Conservation (phyloP, 805 yeast genomes). For the Wickerhamomyces bovis region DNA sequence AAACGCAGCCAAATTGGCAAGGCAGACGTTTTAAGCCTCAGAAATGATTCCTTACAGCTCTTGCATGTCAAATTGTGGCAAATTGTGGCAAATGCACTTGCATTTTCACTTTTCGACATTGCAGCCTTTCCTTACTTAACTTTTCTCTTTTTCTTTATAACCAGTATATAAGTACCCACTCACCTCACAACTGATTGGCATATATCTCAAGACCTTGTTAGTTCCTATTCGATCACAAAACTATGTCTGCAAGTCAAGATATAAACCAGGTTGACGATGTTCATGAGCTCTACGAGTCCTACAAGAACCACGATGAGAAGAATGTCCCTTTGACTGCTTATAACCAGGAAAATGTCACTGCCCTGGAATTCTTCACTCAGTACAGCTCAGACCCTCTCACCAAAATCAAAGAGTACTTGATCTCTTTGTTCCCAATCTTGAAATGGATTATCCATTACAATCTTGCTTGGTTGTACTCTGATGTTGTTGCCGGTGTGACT, state of each 20-base stretch:
- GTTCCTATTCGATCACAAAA: too few relatives aligned
- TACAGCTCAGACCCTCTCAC: conserved; percentile 8
- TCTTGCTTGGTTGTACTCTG: conserved; percentile 70
- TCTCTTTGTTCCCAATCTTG: conserved; percentile 70
- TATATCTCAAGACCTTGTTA: too few relatives aligned
- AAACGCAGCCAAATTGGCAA: neutral
- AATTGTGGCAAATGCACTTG: conserved; percentile 13
- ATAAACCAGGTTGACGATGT: neutral
- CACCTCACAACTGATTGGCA: neutral
- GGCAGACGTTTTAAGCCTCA: neutral
- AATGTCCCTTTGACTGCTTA: conserved; percentile 5
- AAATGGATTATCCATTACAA: conserved; percentile 88
- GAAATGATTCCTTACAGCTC: neutral
- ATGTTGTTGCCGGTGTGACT: conserved; percentile 86
- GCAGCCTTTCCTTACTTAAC: neutral
- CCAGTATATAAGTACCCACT: neutral
- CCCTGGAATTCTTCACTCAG: conserved; percentile 9
- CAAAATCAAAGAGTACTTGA: conserved; percentile 40
- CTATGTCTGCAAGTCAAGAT: neutral
- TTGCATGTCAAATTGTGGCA: conserved; percentile 12
- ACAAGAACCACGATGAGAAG: conserved; percentile 2
- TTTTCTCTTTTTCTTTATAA: neutral
- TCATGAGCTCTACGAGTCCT: conserved; percentile 4
- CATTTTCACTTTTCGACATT: neutral
- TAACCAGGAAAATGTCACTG: conserved; percentile 1